These are phyloP conservation scores for Chimonanthus salicifolius DNA, from an alignment of 164 flowering plant genomes.

Conservation along the genomic window DNA sequence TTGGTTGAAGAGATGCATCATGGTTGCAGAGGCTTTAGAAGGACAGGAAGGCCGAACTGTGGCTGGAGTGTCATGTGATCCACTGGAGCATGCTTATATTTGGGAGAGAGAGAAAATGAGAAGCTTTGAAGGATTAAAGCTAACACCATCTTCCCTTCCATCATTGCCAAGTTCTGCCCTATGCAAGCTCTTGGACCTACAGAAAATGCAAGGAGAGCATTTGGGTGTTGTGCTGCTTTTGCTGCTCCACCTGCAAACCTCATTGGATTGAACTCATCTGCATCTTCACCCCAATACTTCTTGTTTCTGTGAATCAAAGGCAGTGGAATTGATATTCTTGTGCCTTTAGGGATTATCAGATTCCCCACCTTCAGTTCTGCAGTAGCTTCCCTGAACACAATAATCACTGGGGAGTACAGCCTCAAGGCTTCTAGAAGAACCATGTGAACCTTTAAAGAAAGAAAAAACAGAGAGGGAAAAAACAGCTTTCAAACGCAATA, in stretches of 20 bases:
- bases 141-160: constrained; percentile 28
- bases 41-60: constrained; percentile 27
- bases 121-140: constrained; percentile 31
- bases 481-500: neutral
- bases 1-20: neutral
- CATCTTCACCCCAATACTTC: constrained; percentile 41
- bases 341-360: constrained; percentile 23
- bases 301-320: constrained; percentile 17
- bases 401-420: constrained; percentile 27
- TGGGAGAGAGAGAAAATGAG: constrained; percentile 24
- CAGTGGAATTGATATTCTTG: constrained; percentile 16
- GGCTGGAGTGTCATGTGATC: constrained; percentile 24
- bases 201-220: constrained; percentile 28
- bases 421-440: constrained; percentile 32
- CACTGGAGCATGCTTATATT: constrained; percentile 29
- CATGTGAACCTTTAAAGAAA: constrained; percentile 28
- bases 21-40: neutral
- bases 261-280: constrained; percentile 35
- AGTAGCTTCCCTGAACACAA: constrained; percentile 11
- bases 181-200: constrained; percentile 32
- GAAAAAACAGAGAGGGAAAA: neutral
- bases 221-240: constrained; percentile 32
- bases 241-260: constrained; percentile 31
- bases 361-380: constrained; percentile 25
- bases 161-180: constrained; percentile 34